Conservation (phyloP, 2,329 filamentous ascomycete species). For the Drechslerella dactyloides region DNA sequence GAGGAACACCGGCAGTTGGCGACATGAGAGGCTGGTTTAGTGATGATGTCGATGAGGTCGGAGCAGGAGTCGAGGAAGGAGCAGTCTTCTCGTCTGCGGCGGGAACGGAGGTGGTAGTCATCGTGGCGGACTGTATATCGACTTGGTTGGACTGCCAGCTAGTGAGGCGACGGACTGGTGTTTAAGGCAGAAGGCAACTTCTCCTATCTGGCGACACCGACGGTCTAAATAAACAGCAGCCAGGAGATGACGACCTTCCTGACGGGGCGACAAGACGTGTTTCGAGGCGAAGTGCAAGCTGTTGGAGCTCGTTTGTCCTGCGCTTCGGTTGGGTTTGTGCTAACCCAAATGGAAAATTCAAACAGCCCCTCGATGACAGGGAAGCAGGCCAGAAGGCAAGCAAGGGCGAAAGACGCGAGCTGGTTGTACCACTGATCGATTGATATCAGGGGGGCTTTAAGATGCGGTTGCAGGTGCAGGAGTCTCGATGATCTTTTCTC, state of each 20-base stretch:
- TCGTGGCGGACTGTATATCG: constrained; percentile 28
- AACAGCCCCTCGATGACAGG: constrained; percentile 4
- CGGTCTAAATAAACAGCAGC: constrained; percentile 15
- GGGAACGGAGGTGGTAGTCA: constrained; percentile 44
- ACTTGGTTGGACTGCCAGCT: constrained; percentile 14
- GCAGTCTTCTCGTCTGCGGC: constrained; percentile 33
- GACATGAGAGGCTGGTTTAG: constrained; percentile 20
- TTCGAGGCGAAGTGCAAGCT: constrained; percentile 29
- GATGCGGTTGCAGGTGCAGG: background rate
- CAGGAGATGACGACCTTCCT: constrained; percentile 17
- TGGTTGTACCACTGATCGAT: background rate
- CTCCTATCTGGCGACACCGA: background rate
- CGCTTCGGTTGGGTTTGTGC: constrained; percentile 14
- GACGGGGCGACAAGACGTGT: constrained; percentile 29
- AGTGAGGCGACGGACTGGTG: constrained; percentile 10
- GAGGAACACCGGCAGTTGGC: constrained; percentile 19
- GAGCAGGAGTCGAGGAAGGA: constrained; percentile 4
- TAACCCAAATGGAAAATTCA: constrained; percentile 30
- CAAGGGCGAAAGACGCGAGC: background rate
- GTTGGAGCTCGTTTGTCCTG: constrained; percentile 47
- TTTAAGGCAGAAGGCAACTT: constrained; percentile 12
- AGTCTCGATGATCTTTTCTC: background rate
- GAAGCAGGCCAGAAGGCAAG: background rate
- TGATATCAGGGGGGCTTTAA: constrained; percentile 10
- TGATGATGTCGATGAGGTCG: constrained; percentile 24